Base-by-base conservation (phyloP, 768 basidiomycete genomes). In the Trichaptum fuscoviolaceum region DNA sequence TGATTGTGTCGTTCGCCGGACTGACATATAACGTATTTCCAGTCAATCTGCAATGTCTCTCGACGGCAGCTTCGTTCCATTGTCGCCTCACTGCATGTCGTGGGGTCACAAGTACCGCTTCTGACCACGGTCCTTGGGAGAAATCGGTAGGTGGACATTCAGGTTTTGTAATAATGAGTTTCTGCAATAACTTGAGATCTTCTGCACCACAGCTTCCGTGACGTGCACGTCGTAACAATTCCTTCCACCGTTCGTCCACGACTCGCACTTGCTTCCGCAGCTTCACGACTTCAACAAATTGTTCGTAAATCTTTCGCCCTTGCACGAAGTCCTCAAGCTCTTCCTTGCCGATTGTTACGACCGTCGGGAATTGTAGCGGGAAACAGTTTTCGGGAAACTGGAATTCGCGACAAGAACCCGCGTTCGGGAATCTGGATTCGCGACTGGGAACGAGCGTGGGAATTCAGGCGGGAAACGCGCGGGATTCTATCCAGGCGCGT, bases 201-300 rank as follows among this genome's bases (percentile, higher is more conserved):
- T 74, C 60, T 26, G 69, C 64, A 17, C 69, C 36, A 24, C 73
- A 69, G 10, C 63, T 23, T 0, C 80, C 79, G 4, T 69, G 30
- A 7, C 76, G 62, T 2, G 77, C 64, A 25, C 71, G 67, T 0
- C 64, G 58, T 24, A 82, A 71, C 6, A 83, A 67, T 0, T 72
- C 70, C 0, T 36, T 62, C 79, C 80, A 80, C 0, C 20, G 65
- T 0, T 67, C 12, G 66, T 83, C 78, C 1, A 63, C 70, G 0
- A 79, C 71, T 0, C 77, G 64, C 18, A 76, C 73, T 70, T 82
- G 81, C 65, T 83, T 69, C 26, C 69, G 72, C 17, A 82, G 70
- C 0, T 76, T 72, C 0, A 82, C 76, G 0, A 81, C 80, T 0
- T 65, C 77, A 0, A 18, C 64, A 65, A 79, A 76, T 27, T 73